These are phyloP conservation scores for Penicillium brasilianum DNA, from an alignment of 2,329 filamentous ascomycete genomes.

Conservation along the genomic window DNA sequence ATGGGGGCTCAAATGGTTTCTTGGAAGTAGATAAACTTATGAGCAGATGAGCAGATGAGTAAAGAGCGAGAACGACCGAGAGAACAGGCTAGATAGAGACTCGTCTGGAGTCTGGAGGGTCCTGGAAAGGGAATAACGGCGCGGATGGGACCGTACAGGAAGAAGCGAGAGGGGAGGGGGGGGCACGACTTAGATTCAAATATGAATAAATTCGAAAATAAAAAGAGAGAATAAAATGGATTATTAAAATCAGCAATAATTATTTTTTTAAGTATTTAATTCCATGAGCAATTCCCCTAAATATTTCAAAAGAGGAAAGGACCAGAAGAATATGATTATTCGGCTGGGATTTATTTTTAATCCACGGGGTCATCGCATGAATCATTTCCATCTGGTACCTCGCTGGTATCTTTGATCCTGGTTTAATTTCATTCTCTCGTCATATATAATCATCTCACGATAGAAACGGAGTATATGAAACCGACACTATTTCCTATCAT, in stretches of 20 bases:
- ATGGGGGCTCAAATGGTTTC: slow-evolving; percentile 19
- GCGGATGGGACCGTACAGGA: slow-evolving; percentile 21
- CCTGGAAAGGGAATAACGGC: slow-evolving; percentile 32
- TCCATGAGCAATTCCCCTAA: slow-evolving; percentile 1
- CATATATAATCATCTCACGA: no score
- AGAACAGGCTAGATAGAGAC: neutral
- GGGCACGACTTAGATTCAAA: slow-evolving; percentile 8
- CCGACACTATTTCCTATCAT: no score
- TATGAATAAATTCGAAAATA: neutral
- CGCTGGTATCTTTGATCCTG: neutral
- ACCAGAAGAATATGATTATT: neutral
- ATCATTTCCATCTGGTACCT: slow-evolving; percentile 3
- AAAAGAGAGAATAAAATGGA: neutral
- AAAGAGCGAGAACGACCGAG: neutral
- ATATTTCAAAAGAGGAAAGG: neutral
- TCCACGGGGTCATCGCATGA: slow-evolving; percentile 5
- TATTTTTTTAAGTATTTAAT: neutral
- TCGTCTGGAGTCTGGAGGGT: no score
- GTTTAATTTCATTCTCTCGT: no score
- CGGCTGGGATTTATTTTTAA: slow-evolving; percentile 3
- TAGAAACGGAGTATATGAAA: no score
- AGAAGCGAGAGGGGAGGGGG: neutral
- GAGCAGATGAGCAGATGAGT: neutral
- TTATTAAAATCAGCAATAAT: neutral
- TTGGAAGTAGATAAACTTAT: neutral